A percentile compares a stretch with the other conserved stretches of the same genome.
phyloP scores from a whole-genome alignment of 371 early-diverging fungal species.

The Mortierella sp. region DNA sequence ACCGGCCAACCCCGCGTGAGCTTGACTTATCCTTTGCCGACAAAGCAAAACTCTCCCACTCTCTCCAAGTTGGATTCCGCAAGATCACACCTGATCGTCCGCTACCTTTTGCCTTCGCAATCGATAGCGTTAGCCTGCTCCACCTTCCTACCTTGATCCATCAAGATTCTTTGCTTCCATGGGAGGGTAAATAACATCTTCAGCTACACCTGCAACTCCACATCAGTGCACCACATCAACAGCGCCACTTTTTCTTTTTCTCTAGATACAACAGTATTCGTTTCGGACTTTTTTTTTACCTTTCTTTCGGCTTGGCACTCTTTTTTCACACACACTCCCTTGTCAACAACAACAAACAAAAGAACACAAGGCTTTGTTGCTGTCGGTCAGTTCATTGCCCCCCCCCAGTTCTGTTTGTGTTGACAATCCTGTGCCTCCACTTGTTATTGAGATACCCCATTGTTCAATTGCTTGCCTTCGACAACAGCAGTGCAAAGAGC shows the following conservation, averaged over 20 bases:
- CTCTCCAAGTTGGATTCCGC: constrained; percentile 55
- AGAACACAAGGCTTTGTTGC: neutral
- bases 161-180: constrained; percentile 35
- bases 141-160: constrained; percentile 30
- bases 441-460: neutral
- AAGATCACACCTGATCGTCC: constrained; percentile 53
- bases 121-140: constrained; percentile 36
- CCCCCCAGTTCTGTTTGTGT: neutral
- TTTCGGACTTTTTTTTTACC: neutral
- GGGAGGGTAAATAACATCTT: constrained; percentile 40
- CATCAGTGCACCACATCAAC: neutral
- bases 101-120: constrained; percentile 58
- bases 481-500: neutral
- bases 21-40: constrained; percentile 20
- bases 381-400: constrained; percentile 8
- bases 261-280: constrained; percentile 1
- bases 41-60: constrained; percentile 4
- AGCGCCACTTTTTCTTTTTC: constrained; percentile 6
- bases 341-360: neutral
- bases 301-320: neutral
- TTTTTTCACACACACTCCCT: no score
- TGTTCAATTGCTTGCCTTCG: neutral
- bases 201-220: neutral
- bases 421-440: neutral
- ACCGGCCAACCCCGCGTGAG: constrained; percentile 30